Conservation (phyloP, 345 rosid genomes). For the Gossypium arboreum region DNA sequence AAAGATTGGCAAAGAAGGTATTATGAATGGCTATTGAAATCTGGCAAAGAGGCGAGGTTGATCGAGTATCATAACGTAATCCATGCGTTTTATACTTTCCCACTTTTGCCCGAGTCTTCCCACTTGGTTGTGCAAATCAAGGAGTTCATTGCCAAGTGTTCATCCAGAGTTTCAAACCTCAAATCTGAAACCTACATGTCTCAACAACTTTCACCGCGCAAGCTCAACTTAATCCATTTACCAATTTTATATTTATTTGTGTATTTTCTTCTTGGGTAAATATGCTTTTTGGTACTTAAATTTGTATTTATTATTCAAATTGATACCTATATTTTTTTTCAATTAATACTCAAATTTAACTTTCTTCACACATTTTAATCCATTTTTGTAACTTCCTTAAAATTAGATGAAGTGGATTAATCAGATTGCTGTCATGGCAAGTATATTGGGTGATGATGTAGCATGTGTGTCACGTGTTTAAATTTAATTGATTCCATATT, state of each 20-base stretch:
- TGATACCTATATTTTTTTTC: no score
- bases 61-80: slow-evolving; percentile 66
- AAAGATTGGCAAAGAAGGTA: slow-evolving; percentile 80
- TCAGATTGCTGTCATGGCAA: no score
- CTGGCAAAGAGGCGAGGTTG: slow-evolving; percentile 54
- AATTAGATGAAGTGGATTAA: no score
- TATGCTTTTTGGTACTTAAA: no score
- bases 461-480: no score
- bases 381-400: no score
- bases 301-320: no score
- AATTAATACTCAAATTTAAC: no score
- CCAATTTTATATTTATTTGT: not conserved
- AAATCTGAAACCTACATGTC: not conserved
- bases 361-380: no score
- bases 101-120: slow-evolving; percentile 52
- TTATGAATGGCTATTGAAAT: slow-evolving; percentile 51
- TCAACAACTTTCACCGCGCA: not conserved
- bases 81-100: slow-evolving; percentile 80
- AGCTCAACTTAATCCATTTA: not conserved
- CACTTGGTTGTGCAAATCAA: slow-evolving; percentile 42
- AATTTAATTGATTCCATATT: no score
- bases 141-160: not conserved
- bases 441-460: no score
- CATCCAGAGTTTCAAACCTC: not conserved
- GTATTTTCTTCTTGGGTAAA: not conserved